Conservation (phyloP, 1,284 basidiomycete species). For the Amylostereum chailletii region DNA sequence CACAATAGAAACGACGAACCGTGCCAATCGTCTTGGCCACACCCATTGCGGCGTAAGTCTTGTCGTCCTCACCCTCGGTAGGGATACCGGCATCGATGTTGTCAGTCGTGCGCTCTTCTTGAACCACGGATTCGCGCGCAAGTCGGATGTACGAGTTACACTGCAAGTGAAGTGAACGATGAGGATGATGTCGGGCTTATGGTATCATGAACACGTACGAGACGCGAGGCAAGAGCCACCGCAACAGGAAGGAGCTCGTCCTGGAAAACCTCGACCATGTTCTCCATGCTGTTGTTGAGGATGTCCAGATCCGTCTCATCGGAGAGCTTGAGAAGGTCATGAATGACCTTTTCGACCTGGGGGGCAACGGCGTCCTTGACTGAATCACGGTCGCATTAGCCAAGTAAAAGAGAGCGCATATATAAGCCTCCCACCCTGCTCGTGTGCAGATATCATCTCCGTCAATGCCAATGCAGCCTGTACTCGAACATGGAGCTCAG, state of each 20-base stretch:
- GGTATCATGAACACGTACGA: constrained; percentile 39
- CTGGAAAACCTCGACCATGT: constrained; percentile 81
- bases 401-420: not conserved
- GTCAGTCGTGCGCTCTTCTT: constrained; percentile 36
- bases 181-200: not conserved
- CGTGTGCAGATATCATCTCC: constrained; percentile 63
- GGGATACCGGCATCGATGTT: constrained; percentile 42
- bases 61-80: constrained; percentile 64
- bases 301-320: constrained; percentile 89
- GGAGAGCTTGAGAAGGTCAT: constrained; percentile 80
- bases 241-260: constrained; percentile 83
- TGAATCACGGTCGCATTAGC: constrained; percentile 15
- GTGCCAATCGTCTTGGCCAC: constrained; percentile 75
- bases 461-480: constrained; percentile 79
- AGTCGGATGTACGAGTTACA: constrained; percentile 79
- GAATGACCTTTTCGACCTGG: constrained; percentile 81
- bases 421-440: constrained; percentile 38
- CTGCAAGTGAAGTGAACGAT: constrained; percentile 25
- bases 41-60: constrained; percentile 80
- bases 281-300: constrained; percentile 75
- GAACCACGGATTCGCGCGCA: constrained; percentile 53
- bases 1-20: constrained; percentile 28
- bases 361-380: constrained; percentile 70
- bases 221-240: constrained; percentile 69
- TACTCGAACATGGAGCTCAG: constrained; percentile 77